Conservation (phyloP, 2,329 filamentous ascomycete genomes). For the Colletotrichum orbiculare region DNA sequence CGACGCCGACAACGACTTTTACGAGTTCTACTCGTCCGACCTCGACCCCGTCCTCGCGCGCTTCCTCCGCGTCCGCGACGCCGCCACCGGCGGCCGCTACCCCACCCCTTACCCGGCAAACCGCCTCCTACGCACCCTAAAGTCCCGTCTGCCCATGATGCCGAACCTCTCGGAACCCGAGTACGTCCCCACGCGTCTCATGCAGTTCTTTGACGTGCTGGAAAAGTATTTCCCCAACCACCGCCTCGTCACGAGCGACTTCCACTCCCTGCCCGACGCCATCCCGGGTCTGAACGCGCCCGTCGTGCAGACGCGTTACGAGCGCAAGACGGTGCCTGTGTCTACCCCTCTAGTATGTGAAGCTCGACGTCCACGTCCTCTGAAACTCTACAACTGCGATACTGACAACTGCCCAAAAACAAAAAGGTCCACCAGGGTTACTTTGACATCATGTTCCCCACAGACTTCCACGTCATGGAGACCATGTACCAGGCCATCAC, state of each 20-base stretch:
- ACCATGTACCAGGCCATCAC: slow-evolving; percentile 93
- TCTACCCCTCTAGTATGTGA: slow-evolving; percentile 84
- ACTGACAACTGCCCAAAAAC: slow-evolving; percentile 12
- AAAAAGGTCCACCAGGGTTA: slow-evolving; percentile 93
- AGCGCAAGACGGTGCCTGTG: slow-evolving; percentile 88
- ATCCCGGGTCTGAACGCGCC: slow-evolving; percentile 89
- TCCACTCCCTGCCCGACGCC: slow-evolving; percentile 85
- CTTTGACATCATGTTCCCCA: slow-evolving; percentile 98
- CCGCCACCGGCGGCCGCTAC: slow-evolving; percentile 74
- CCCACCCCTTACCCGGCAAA: slow-evolving; percentile 69
- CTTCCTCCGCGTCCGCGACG: slow-evolving; percentile 86
- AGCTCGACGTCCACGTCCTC: not conserved
- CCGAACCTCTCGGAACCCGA: slow-evolving; percentile 85
- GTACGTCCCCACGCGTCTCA: slow-evolving; percentile 92
- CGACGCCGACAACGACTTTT: slow-evolving; percentile 87
- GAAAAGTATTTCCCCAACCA: slow-evolving; percentile 90
- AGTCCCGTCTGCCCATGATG: slow-evolving; percentile 74
- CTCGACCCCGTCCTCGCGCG: slow-evolving; percentile 86
- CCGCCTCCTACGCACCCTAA: slow-evolving; percentile 69
- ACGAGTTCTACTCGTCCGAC: slow-evolving; percentile 87
- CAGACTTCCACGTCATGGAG: slow-evolving; percentile 91
- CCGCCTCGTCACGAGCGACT: slow-evolving; percentile 89
- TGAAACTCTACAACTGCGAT: slow-evolving; percentile 11
- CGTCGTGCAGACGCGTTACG: slow-evolving; percentile 94
- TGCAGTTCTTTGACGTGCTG: slow-evolving; percentile 96